A percentile compares a stretch with the other conserved stretches of the same genome.
phyloP scores from a whole-genome alignment of 768 basidiomycete genomes.

The Scleroderma bovista region DNA sequence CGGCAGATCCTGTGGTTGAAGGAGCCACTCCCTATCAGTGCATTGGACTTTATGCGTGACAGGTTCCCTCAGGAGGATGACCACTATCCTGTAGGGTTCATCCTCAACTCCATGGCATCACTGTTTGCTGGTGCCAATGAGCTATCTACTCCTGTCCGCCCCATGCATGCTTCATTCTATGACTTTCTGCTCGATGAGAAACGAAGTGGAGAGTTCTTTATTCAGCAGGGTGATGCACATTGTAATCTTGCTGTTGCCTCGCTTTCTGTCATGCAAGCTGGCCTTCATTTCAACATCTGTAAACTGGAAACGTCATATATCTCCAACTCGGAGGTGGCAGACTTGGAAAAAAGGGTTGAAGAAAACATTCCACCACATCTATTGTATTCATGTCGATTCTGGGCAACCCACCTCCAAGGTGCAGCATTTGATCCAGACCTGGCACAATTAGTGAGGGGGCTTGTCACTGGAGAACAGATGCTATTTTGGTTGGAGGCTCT shows the following conservation, averaged over 20 bases:
- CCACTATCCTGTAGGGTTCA: background rate
- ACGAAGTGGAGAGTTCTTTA: slow-evolving; percentile 10
- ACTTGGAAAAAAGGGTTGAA: background rate
- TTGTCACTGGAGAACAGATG: background rate
- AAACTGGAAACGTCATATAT: slow-evolving; percentile 28
- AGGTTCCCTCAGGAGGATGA: background rate
- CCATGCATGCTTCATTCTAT: slow-evolving; percentile 24
- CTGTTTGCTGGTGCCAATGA: slow-evolving; percentile 1
- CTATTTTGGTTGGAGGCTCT: slow-evolving; percentile 3
- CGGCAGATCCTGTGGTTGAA: background rate
- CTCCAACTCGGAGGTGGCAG: slow-evolving; percentile 18
- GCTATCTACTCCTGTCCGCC: slow-evolving; percentile 3
- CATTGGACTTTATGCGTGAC: background rate
- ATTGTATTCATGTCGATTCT: background rate
- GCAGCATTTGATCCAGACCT: background rate
- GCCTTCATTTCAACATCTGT: slow-evolving; percentile 27
- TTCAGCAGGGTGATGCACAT: background rate
- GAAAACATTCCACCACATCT: background rate
- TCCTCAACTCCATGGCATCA: background rate
- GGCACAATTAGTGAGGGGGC: background rate
- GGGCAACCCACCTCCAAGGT: background rate
- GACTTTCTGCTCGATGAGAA: slow-evolving; percentile 18
- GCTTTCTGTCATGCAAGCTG: slow-evolving; percentile 23
- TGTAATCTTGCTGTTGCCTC: slow-evolving; percentile 12
- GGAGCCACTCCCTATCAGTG: background rate